Percentiles rank a stretch among this genome's conserved stretches.
phyloP scores from a whole-genome alignment of 805 yeast genomes.

The Zygosaccharomyces pseudorouxii region DNA sequence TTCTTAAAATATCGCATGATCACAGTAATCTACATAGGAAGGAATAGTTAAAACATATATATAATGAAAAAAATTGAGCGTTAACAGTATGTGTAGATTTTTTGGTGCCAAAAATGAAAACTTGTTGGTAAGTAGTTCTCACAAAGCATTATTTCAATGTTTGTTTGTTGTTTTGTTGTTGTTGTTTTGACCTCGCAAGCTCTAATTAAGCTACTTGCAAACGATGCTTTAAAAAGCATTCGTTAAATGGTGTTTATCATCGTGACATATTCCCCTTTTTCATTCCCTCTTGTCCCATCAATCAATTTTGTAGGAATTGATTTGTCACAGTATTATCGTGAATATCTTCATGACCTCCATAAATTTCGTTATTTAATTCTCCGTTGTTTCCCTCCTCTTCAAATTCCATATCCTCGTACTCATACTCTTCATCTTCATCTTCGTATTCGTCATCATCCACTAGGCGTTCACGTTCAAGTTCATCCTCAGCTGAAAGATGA shows the following conservation, averaged over 20 bases:
- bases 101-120: neutral
- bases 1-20: conserved; percentile 5
- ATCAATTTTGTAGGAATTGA: conserved; percentile 15
- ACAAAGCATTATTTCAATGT: neutral
- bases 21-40: conserved; percentile 1
- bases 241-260: neutral
- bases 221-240: no score
- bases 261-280: neutral
- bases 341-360: conserved; percentile 7
- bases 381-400: neutral
- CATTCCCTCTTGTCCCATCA: neutral
- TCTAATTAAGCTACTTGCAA: neutral
- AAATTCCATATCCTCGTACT: neutral
- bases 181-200: neutral
- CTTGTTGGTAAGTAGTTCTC: neutral
- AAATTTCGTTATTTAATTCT: conserved; percentile 4
- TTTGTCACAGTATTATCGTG: conserved; percentile 16
- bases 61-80: neutral
- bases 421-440: conserved; percentile 1
- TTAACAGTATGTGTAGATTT: neutral
- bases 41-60: neutral
- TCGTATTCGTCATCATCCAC: conserved; percentile 8
- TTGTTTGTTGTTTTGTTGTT: no score
- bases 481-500: neutral
- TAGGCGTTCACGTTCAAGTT: neutral